Evolutionary conservation across 495 filamentous ascomycete genomes (phyloP).

Genomic region (Penicillium steckii): DNA sequence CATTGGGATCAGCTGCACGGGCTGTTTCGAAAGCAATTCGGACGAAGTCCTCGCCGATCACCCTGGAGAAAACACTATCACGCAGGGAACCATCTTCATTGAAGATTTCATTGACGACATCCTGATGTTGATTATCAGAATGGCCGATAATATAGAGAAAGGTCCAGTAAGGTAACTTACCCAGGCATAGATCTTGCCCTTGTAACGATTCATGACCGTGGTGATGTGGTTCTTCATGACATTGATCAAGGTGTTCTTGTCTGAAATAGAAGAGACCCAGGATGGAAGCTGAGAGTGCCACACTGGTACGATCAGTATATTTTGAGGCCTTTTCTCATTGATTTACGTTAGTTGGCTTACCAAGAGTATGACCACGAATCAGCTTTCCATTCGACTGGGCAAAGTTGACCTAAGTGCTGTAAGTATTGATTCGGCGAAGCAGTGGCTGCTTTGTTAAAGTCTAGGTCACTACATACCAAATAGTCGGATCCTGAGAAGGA

Average conservation of each 20-base stretch:
- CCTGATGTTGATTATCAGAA: conserved; percentile 34
- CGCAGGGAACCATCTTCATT: conserved; percentile 66
- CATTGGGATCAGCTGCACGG: conserved; percentile 50
- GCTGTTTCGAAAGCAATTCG: conserved; percentile 57
- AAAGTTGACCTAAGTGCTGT: conserved; percentile 37
- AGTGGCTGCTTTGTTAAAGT: not conserved
- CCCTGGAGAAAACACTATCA: conserved; percentile 52
- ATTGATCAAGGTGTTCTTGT: conserved; percentile 39
- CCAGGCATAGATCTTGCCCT: conserved; percentile 52
- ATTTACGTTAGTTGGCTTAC: too few species aligned
- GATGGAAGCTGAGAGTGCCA: conserved; percentile 55
- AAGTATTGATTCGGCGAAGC: not conserved
- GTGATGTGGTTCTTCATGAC: conserved; percentile 51
- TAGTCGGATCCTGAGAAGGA: conserved; percentile 41
- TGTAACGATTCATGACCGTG: conserved; percentile 51
- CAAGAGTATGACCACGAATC: conserved; percentile 51
- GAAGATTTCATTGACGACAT: conserved; percentile 71
- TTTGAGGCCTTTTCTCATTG: too few species aligned
- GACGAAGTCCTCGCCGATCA: conserved; percentile 57
- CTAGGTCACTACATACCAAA: conserved; percentile 24
- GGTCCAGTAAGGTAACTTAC: conserved; percentile 19
- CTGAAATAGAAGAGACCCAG: conserved; percentile 46
- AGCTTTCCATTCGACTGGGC: conserved; percentile 44
- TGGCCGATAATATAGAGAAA: not conserved
- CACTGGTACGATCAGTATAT: conserved; percentile 21